Evolutionary conservation across 805 yeast genomes (phyloP), one percentile per base, ranked within the genome.

Genomic region (Danielia oregonensis): DNA sequence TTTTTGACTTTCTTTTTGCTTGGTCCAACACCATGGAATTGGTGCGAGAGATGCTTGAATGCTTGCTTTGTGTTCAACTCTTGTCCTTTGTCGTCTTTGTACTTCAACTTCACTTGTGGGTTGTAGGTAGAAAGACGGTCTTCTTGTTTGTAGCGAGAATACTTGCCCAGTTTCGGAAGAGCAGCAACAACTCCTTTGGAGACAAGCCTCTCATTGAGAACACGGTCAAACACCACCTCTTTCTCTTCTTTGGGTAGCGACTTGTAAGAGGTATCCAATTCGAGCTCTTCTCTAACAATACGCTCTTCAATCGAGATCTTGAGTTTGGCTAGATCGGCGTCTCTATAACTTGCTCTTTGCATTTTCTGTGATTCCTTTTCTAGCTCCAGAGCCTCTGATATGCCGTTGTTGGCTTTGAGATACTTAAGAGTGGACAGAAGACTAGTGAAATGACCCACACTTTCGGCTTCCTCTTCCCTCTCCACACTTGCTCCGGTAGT

Each of bases 41-140:
- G 76, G 42, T 82, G 89, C 3, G 93, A 82, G 30, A 86, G 59
- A 40, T 75, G 74, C 59, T 84, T 86, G 64, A 74, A 86, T 1
- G 95, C 95, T 40, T 80, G 80, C 49, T 82, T 84, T 3, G 79
- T 68, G 19, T 69, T 61, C 17, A 87, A 57, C 14, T 65, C 63
- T 21, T 73, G 63, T 1, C 95, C 95, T 2, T 58, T 47, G 17
- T 76, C 80, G 52, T 86, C 94, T 13, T 65, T 70, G 55, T 86
- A 83, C 17, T 66, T 70, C 4, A 86, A 48, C 16, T 61, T 58
- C n/a, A 79, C 70, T 14, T 63, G 49, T 0, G 81, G 80, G 23
- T 65, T 66, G 44, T 75, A 72, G 26, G 49, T 37, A 7, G 47
- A 43, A 19, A 54, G 55, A 24, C 33, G 42, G 24, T 37, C 52